Evolutionary conservation across 345 rosid genomes (phyloP), one percentile per base, ranked within the genome.

Genomic region (Eucalyptus curtisii): DNA sequence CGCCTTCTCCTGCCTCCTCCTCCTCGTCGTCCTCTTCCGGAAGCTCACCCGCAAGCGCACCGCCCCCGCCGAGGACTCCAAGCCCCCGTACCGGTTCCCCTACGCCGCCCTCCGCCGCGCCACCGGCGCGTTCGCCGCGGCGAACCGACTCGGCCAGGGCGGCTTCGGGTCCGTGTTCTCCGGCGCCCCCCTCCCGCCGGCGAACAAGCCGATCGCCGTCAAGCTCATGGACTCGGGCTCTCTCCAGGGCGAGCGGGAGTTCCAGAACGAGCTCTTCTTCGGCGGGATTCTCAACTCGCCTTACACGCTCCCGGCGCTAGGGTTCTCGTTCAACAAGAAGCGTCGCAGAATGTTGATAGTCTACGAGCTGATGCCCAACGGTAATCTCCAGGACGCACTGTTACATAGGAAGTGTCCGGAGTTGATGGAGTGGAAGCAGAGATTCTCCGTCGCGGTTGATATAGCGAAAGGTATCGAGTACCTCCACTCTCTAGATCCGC

Each of bases 91-190:
- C 49, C 96, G 97, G 24, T 96, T 95, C 94, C 95, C 99, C 30
- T 97, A 93, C 93, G 82, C 96, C 52, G 88, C 93, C 86, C 94
- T 97, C 90, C 99, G 98, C 85, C 97, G 96, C 53, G 95, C 99
- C 31, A 96, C 99, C 8, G 88, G 92, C 88, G 95, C 95, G 4
- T 97, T 98, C 93, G 90, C 98, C 80, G 89, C 95, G 49, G 92
- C 98, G 30, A 95, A 93, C 89, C 97, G 94, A 47, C 95, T 98
- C 61, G 99, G 99, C 19, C 99, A 95, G 80, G 99, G 99, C 3
- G 99, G 99, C 24, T 98, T 96, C 84, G 99, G 99, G n/a, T 95
- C 99, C 47, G 99, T 97, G 31, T 97, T 91, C 90, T 94, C 95
- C 27, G 97, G 95, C 10, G 87, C 92, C 19, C 93, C 95, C 13